Evolutionary conservation across 2,329 filamentous ascomycete genomes (phyloP), one percentile per base, ranked within the genome.

Genomic region (Chaetomiaceae sp.): DNA sequence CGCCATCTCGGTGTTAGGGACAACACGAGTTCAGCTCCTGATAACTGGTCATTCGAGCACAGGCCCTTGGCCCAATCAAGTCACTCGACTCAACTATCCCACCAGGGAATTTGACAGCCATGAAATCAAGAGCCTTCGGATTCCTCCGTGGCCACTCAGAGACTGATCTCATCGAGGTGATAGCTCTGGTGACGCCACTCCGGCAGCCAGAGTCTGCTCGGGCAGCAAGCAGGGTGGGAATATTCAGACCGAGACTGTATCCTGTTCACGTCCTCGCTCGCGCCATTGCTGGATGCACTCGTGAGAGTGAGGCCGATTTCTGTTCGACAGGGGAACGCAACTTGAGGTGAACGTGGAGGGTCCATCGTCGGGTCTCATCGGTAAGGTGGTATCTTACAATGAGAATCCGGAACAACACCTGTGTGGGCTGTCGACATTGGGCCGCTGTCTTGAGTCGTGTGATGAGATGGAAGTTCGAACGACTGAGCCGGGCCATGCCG

Each of bases 401-500:
- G 38, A 44, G 38, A 43, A 40, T 34, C 42, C 41, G n/a, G n/a
- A n/a, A n/a, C n/a, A n/a, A n/a, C n/a, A n/a, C n/a, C n/a, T n/a
- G n/a, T n/a, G n/a, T n/a, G 33, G 16, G 52, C 36, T 32, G 40
- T 23, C 30, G 32, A 20, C 7, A 33, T 23, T 40, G 38, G 14
- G n/a, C 53, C 46, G 33, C 36, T 29, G 36, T 36, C 23, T 51
- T 50, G 47, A 44, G 46, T 54, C 48, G 49, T 48, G 48, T 47
- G 48, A 53, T 51, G n/a, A n/a, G 48, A 41, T 30, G 33, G 20
- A 29, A 32, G 38, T 20, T 34, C 21, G 49, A 43, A 8, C 34
- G 46, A 44, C 54, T 36, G 49, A 52, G 51, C 53, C 49, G n/a
- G 52, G 20, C 50, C 16, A 47, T 57, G 37, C 57, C 55, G 54